Evolutionary conservation across 2,329 filamentous ascomycete species (phyloP).

Genomic region (Fusarium sp.): DNA sequence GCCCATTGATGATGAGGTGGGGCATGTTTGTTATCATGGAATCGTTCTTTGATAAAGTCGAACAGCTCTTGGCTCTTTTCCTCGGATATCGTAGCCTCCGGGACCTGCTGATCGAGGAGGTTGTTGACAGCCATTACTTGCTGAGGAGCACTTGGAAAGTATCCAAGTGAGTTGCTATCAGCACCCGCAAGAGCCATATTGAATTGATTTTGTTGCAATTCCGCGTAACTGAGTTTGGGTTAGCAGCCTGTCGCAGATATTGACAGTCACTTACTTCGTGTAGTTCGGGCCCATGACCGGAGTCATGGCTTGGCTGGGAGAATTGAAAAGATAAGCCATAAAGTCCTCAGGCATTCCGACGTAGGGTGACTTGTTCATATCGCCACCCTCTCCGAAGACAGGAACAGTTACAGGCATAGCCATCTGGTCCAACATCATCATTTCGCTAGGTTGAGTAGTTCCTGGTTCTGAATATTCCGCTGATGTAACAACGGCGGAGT

Average conservation of each 20-base stretch:
- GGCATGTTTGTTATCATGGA: conserved; percentile 83
- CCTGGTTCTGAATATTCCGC: conserved; percentile 63
- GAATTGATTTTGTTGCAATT: conserved; percentile 60
- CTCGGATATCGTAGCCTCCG: conserved; percentile 85
- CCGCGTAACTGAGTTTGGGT: conserved; percentile 62
- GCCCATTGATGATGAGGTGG: conserved; percentile 82
- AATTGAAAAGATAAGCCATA: conserved; percentile 84
- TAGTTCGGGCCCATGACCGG: conserved; percentile 61
- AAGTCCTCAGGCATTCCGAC: conserved; percentile 88
- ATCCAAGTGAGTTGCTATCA: conserved; percentile 64
- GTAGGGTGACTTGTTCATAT: conserved; percentile 86
- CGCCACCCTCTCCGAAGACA: conserved; percentile 86
- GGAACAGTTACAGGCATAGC: conserved; percentile 78
- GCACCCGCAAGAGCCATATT: conserved; percentile 62
- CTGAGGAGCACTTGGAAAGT: conserved; percentile 72
- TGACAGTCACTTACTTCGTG: conserved; percentile 60
- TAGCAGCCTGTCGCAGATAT: conserved; percentile 33
- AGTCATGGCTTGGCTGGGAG: conserved; percentile 53
- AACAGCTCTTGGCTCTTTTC: conserved; percentile 88
- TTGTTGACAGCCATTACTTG: conserved; percentile 93
- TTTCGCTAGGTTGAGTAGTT: conserved; percentile 63
- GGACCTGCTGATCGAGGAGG: conserved; percentile 82
- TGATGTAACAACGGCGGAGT: conserved; percentile 50
- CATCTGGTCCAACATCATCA: conserved; percentile 74
- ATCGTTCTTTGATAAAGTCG: conserved; percentile 83